Evolutionary conservation across 148 eudicot genomes (phyloP), one percentile per base, ranked within the genome.

Genomic region (Vaccinium vitisidaea): DNA sequence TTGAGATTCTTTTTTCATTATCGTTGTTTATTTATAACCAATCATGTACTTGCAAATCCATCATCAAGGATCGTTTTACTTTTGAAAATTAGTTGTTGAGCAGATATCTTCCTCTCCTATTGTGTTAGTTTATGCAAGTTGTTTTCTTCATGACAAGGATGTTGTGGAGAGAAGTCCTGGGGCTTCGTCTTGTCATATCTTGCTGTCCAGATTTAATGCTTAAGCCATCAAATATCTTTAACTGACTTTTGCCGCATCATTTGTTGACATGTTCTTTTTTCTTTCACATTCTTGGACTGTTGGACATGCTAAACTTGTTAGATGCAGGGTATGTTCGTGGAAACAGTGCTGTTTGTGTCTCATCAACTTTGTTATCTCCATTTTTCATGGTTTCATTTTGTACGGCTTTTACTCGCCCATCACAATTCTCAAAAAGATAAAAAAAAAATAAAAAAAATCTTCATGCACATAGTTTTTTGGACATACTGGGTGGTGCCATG

Each of bases 121-220:
- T 30, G 76, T 32, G 36, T 6, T 14, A 25, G 16, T 71, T 30
- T 8, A 16, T 43, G 27, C 5, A 6, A 43, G 43, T 8, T 16
- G 49, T 43, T 30, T 79, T 79, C 21, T 36, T 56, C 48, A 30
- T 79, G 15, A 54, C 19, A 16, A 79, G 50, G 25, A 18, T 79
- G 49, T 30, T 30, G 67, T 30, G 43, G 14, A 49, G 53, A 5
- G 10, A 75, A 75, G 53, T 46, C 2, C 79, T 75, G n/a, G 52
- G 25, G 27, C 27, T 49, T 75, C 69, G 25, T 32, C 54, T 43
- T n/a, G 53, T 10, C 14, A 43, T 48, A 3, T 46, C 58, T 48
- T 77, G 80, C 55, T 77, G 52, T 77, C 50, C 58, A 77, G 55
- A 77, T 15, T 21, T 77, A 11, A 75, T 43, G 49, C n/a, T 58